Evolutionary conservation across 257 asterid genomes (phyloP), one percentile per base, ranked within the genome.

Genomic region (Przewalskia tangutica): DNA sequence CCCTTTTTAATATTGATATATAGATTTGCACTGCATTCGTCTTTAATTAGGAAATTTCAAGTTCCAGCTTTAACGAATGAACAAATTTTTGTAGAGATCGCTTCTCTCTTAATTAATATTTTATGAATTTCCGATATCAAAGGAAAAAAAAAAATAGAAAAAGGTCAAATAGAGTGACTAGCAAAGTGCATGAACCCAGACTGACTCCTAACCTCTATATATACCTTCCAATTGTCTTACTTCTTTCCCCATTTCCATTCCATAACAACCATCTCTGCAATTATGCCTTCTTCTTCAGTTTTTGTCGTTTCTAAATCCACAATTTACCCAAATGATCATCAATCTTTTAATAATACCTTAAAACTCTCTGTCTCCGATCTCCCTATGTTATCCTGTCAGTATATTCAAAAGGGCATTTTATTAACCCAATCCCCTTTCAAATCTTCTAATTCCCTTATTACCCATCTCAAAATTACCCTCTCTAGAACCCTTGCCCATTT

Each of bases 301-400:
- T 85, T 83, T 18, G 67, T 94, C 12, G 82, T 92, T 85, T 95
- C 98, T 27, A 95, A 84, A 89, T 90, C 86, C 91, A 88, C 82
- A 0, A 84, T 95, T 53, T 88, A 88, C 65, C 96, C 98, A 12
- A 90, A 90, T 1, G 84, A 85, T 71, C 84, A 85, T 48, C 88
- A 94, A 38, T 27, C 77, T 76, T 34, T 85, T 84, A 34, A 86
- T 11, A 81, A 62, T 3, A 84, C 97, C 81, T 88, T 95, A 8
- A 90, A 88, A 55, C 99, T 95, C 90, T 95, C 99, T 54, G 98
- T 94, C 0, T 95, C 99, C 55, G 99, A 95, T 82, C 96, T 95
- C 40, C 97, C 99, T 27, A 95, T 95, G 99, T 94, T 95, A 67
- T 95, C 99, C 2, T 92, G 97, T 14, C 99, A 95, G 4, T 95